Base-by-base conservation (phyloP, 352 stramenopile genomes). In the Globisporangium polare region DNA sequence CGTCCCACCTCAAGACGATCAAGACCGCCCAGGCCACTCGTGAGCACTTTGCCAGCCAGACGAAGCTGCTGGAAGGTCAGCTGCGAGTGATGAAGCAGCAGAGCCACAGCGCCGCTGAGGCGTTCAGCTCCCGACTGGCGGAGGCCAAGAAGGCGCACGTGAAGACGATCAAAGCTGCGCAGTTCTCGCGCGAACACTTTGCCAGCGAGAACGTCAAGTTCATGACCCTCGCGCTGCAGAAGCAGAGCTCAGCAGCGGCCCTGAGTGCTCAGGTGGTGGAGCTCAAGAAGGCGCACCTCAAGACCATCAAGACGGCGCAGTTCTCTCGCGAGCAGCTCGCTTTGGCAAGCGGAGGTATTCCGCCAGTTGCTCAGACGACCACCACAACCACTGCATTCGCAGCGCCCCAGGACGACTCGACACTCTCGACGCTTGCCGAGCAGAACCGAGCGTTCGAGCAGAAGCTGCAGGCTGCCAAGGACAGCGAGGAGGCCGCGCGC, bases 401-500 rank as follows among this genome's bases (percentile, higher is more conserved):
- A 46, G 15, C 12, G 26, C 49, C 27, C 17, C 26, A 55, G 26
- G 9, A 41, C 22, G 31, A 35, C 15, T 27, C 24, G 4, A n/a
- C 20, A 43, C 35, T 62, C 27, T 27, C 54, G 1, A 37, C 39
- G 39, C 62, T 80, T 53, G 58, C 72, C 29, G 61, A 61, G 17
- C 50, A 75, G 20, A 71, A 70, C 43, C 20, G 47, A 17, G 67
- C 86, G 59, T 69, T 89, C 15, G 62, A 86, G 60, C 56, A 77
- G 45, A 66, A 71, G 46, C 53, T 79, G 42, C 68, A 80, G 37
- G 60, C 74, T 26, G 78, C 81, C 8, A 77, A 86, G 39, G 83
- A 93, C 54, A 88, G 77, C 53, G 83, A 89, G 41, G 81, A 89
- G 31, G 83, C 83, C 43, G 81, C 81, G 58, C 71, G 83, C 27